Conservation (phyloP, 139 green algal genomes). For the Tetradesmus lagerheimii region DNA sequence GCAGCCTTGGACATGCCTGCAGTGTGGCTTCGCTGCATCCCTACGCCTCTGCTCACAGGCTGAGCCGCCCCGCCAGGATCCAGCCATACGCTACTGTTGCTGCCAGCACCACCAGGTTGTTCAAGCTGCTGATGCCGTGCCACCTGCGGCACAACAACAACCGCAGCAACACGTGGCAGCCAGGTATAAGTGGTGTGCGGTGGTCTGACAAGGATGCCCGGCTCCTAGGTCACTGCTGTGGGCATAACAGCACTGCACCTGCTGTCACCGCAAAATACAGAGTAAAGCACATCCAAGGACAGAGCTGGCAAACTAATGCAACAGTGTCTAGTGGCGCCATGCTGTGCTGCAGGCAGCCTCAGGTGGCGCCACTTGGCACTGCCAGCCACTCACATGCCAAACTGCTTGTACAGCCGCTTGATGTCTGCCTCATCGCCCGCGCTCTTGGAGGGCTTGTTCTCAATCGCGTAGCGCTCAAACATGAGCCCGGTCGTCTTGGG, state of each 20-base stretch:
- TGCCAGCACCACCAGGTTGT: constrained; percentile 43
- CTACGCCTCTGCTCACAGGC: not conserved
- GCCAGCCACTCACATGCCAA: constrained; percentile 44
- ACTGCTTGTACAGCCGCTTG: constrained; percentile 51
- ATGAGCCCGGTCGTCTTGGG: constrained; percentile 66
- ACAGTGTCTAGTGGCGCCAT: too few species aligned
- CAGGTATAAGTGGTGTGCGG: not conserved
- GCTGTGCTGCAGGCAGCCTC: not conserved
- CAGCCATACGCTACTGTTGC: constrained; percentile 44
- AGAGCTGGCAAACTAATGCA: too few species aligned
- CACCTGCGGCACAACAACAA: not conserved
- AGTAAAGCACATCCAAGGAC: too few species aligned
- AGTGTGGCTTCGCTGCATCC: not conserved
- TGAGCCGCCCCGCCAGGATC: constrained; percentile 28
- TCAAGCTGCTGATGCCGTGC: constrained; percentile 40
- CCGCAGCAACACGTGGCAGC: not conserved
- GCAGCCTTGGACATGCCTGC: not conserved
- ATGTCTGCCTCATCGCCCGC: constrained; percentile 37
- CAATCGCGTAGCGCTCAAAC: constrained; percentile 63
- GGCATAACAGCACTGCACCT: too few species aligned
- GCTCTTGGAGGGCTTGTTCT: constrained; percentile 28
- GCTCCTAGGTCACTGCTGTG: too few species aligned
- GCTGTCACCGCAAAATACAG: too few species aligned
- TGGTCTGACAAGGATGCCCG: too few species aligned
- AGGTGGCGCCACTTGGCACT: not conserved